These are phyloP conservation scores for Fomitopsis palustris DNA, from an alignment of 1,284 basidiomycete species.

Conservation along the genomic window DNA sequence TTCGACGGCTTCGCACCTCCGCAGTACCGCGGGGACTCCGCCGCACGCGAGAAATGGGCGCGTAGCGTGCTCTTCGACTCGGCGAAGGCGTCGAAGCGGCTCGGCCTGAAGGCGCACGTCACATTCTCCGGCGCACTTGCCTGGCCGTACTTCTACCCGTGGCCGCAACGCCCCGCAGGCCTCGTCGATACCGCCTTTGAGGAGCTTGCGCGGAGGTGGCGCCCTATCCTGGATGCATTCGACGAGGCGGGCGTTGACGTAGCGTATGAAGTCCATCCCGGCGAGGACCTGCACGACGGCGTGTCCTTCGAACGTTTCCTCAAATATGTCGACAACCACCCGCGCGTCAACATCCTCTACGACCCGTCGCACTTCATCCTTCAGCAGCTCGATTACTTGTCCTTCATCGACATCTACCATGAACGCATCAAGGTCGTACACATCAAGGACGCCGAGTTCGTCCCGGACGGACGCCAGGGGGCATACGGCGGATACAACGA, in stretches of 20 bases:
- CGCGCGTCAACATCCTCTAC: neutral
- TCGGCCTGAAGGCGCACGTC: neutral
- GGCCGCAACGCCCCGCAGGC: neutral
- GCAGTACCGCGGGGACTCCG: neutral
- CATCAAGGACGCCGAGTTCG: conserved; percentile 2
- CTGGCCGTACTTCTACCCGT: conserved; percentile 1
- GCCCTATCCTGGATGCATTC: neutral
- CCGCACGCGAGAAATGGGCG: neutral
- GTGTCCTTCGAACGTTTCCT: neutral
- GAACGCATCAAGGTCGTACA: conserved; percentile 1
- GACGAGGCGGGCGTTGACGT: conserved; percentile 1
- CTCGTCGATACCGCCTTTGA: neutral
- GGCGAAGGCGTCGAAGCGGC: neutral
- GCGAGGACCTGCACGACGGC: conserved; percentile 1
- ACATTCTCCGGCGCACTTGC: conserved; percentile 1
- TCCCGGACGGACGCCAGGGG: neutral
- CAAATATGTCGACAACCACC: neutral
- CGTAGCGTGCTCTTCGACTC: neutral
- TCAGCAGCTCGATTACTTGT: neutral
- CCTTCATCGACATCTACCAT: conserved; percentile 2
- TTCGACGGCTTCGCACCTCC: neutral
- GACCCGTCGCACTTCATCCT: conserved; percentile 1
- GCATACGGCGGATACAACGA: neutral
- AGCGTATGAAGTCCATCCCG: neutral
- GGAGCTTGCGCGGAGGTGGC: neutral